Evolutionary conservation across 305 asterid genomes (phyloP), one percentile per base, ranked within the genome.

Genomic region (Stenogyne calaminthoides): DNA sequence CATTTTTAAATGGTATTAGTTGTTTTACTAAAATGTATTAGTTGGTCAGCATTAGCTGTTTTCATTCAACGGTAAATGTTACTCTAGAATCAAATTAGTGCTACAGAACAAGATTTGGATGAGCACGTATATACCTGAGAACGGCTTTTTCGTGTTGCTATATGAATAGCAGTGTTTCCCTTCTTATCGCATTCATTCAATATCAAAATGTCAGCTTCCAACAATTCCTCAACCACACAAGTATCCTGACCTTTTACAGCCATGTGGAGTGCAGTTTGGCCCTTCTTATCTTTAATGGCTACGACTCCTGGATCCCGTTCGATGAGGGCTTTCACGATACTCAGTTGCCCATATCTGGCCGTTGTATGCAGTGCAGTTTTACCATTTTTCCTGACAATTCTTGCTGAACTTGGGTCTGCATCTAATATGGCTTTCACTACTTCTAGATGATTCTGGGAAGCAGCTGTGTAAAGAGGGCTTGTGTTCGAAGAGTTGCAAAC

Each of bases 241-340:
- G 88, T 62, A 73, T 88, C 85, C 74, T 95, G 96, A 79, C 99
- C 99, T 78, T 95, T 95, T 29, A 88, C 99, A 70, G 99, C 99
- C 99, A 95, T 95, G 77, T 95, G 99, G 71, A 95, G 84, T 16
- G 99, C 98, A 6, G 99, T 95, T 84, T 95, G 99, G 52, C 97
- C 96, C 82, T 95, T 95, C 87, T 89, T 92, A 76, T 95, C 99
- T 79, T 91, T 95, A 64, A 88, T 82, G 32, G 96, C 44, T 37
- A 95, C 83, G 49, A 92, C 88, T 42, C 86, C 92, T 0, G 96
- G 91, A 85, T 92, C 97, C 77, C 89, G 83, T 55, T 77, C 84
- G n/a, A 92, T 85, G 69, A 95, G 97, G 64, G 88, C 82, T 82
- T 84, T 89, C 40, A 91, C 98, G 22, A 95, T 82, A 66, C 84